phyloP scores from a whole-genome alignment of 768 basidiomycete species.

The Dentipellis fragilis region DNA sequence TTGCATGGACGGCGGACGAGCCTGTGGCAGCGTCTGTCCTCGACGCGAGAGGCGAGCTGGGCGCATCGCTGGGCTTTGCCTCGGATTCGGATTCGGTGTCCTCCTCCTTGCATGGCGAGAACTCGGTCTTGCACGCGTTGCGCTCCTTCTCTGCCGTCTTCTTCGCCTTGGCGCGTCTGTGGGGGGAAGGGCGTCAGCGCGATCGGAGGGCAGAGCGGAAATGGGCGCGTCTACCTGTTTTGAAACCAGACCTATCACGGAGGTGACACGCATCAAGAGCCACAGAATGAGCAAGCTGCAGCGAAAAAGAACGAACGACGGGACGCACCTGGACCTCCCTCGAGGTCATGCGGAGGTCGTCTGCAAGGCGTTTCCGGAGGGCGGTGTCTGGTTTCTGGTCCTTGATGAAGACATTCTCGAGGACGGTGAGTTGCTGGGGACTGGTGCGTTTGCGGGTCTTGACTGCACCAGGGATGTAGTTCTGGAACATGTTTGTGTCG shows the following conservation, averaged over 20 bases:
- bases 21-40: neutral
- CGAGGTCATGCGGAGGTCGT: conserved; percentile 83
- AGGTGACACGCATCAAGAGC: conserved; percentile 9
- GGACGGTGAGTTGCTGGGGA: conserved; percentile 75
- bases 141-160: conserved; percentile 18
- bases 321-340: conserved; percentile 84
- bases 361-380: conserved; percentile 69
- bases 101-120: neutral
- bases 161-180: conserved; percentile 80
- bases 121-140: neutral
- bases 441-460: conserved; percentile 92
- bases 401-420: conserved; percentile 77
- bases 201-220: neutral
- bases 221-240: conserved; percentile 40
- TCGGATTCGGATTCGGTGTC: neutral
- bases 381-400: conserved; percentile 88
- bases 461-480: conserved; percentile 87
- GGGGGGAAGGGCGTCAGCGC: conserved; percentile 4
- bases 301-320: neutral
- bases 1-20: neutral
- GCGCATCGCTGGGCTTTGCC: neutral
- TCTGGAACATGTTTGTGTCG: conserved; percentile 78
- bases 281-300: conserved; percentile 9
- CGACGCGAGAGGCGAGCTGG: neutral
- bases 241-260: conserved; percentile 75